Evolutionary conservation across 2,329 filamentous ascomycete species (phyloP).

Genomic region (Coniochaeta sp.): DNA sequence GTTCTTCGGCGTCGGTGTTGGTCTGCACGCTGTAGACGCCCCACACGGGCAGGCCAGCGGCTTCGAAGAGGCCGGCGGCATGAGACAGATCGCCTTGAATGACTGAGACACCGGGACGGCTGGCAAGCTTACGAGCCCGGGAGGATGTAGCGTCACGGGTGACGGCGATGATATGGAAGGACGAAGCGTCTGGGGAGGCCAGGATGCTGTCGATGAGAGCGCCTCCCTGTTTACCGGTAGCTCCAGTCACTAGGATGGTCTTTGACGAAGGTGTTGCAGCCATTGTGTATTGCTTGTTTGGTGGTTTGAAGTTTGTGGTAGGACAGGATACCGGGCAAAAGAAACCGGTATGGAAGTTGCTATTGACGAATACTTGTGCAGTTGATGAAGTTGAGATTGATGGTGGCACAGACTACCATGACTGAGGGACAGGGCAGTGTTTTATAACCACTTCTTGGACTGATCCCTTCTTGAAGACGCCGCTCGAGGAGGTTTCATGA

Average conservation of each 20-base stretch:
- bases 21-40: constrained; percentile 51
- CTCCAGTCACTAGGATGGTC: constrained; percentile 17
- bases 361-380: not conserved
- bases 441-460: not conserved
- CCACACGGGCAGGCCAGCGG: constrained; percentile 31
- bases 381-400: not conserved
- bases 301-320: not conserved
- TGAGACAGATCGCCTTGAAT: constrained; percentile 48
- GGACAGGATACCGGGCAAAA: too few species aligned
- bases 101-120: constrained; percentile 37
- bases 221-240: constrained; percentile 22
- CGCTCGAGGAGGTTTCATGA: not conserved
- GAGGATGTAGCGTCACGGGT: constrained; percentile 41
- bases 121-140: constrained; percentile 31
- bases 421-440: not conserved
- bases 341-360: too few species aligned
- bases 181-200: constrained; percentile 2
- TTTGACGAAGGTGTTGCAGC: constrained; percentile 1
- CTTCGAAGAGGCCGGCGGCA: constrained; percentile 35
- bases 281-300: not conserved
- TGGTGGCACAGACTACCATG: not conserved
- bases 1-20: constrained; percentile 29
- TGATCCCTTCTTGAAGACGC: too few species aligned
- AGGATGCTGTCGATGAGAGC: constrained; percentile 18
- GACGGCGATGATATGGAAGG: constrained; percentile 43